These are phyloP conservation scores for Trapa incisa DNA, from an alignment of 345 rosid genomes.

Conservation along the genomic window DNA sequence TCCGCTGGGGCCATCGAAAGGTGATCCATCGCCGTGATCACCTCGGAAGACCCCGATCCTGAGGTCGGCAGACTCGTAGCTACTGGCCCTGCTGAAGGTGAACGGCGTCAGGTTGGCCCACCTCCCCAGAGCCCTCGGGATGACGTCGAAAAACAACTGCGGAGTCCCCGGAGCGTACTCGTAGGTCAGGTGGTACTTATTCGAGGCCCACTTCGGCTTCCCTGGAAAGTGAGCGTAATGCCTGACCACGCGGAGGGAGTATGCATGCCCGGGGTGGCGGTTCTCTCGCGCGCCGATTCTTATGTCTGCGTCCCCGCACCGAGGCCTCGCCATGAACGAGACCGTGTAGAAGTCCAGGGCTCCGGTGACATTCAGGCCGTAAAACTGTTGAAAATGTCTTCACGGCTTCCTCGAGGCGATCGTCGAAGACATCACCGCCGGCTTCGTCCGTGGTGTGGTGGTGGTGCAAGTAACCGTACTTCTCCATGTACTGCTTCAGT, in stretches of 20 bases:
- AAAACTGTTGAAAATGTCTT: conserved; percentile 24
- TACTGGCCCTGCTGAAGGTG: background rate
- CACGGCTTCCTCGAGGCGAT: conserved; percentile 19
- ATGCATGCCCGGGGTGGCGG: background rate
- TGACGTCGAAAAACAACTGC: background rate
- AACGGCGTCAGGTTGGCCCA: conserved; percentile 22
- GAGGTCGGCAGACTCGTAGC: conserved; percentile 10
- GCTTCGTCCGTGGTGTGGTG: conserved; percentile 9
- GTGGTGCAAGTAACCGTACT: conserved; percentile 23
- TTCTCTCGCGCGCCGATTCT: conserved; percentile 2
- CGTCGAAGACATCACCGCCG: conserved; percentile 12
- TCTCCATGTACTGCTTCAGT: conserved; percentile 19
- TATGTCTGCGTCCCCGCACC: conserved; percentile 33
- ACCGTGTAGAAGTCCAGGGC: conserved; percentile 16
- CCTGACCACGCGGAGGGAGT: conserved; percentile 14
- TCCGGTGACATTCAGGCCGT: conserved; percentile 15
- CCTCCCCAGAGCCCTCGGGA: conserved; percentile 13
- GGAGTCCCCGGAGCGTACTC: conserved; percentile 11
- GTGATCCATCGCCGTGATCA: conserved; percentile 9
- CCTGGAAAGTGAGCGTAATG: conserved; percentile 13
- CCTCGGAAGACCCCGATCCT: conserved; percentile 12
- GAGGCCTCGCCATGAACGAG: conserved; percentile 14
- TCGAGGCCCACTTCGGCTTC: conserved; percentile 19
- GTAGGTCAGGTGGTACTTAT: conserved; percentile 17
- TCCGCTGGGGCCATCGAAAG: conserved; percentile 17